Evolutionary conservation across 2,329 filamentous ascomycete species (phyloP).

Genomic region (Neocucurbitaria cava): DNA sequence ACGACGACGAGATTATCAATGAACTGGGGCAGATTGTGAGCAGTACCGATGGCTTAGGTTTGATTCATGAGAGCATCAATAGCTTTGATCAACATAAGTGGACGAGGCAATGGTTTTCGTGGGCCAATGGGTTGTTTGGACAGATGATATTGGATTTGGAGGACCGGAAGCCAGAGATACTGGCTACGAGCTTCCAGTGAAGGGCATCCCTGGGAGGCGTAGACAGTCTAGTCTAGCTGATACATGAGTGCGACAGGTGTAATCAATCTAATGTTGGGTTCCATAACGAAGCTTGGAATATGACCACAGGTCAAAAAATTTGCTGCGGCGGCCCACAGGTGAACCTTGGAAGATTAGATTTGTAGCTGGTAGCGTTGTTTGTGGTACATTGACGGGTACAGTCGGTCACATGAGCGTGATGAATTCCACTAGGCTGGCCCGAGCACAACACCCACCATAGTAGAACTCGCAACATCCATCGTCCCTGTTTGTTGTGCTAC

Average conservation of each 20-base stretch:
- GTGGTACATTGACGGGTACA: too few relatives aligned
- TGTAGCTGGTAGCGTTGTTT: too few relatives aligned
- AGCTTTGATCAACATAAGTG: conserved; percentile 55
- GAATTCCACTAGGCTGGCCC: conserved; percentile 3
- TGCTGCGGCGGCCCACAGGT: too few relatives aligned
- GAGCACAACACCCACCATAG: neutral
- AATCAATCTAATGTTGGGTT: neutral
- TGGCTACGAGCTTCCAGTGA: conserved; percentile 54
- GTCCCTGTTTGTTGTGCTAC: conserved; percentile 4
- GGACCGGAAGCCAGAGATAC: conserved; percentile 52
- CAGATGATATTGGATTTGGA: conserved; percentile 58
- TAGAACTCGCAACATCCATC: neutral
- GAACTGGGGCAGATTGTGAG: conserved; percentile 55
- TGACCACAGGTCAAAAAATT: neutral
- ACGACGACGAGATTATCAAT: conserved; percentile 55
- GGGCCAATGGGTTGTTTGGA: conserved; percentile 61
- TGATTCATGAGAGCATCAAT: conserved; percentile 62
- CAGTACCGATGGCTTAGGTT: conserved; percentile 56
- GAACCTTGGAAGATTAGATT: too few relatives aligned
- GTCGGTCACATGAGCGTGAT: neutral
- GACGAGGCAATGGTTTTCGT: conserved; percentile 60
- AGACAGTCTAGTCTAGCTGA: neutral
- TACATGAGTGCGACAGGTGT: neutral
- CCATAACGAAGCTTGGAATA: neutral
- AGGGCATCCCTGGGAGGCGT: neutral